Percentiles rank a stretch among this genome's conserved stretches.
phyloP scores from a whole-genome alignment of 805 yeast species.

The Candida andamanensis region DNA sequence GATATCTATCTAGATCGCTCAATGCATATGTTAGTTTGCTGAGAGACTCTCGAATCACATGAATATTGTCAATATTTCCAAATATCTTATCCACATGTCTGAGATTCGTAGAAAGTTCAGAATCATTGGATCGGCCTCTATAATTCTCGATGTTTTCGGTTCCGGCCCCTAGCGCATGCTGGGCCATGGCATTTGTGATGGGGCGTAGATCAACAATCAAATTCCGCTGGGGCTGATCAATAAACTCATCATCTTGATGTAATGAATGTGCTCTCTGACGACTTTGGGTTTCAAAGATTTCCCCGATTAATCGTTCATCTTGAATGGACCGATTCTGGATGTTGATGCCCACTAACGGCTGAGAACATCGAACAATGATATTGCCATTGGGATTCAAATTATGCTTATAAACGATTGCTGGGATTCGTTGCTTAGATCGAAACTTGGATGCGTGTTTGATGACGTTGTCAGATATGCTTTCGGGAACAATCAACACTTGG shows the following conservation, averaged over 20 bases:
- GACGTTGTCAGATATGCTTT: conserved; percentile 73
- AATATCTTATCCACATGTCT: conserved; percentile 57
- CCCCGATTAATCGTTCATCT: conserved; percentile 78
- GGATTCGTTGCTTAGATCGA: conserved; percentile 81
- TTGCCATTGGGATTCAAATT: conserved; percentile 52
- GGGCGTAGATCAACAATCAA: conserved; percentile 91
- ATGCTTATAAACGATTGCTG: conserved; percentile 75
- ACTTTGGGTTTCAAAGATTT: conserved; percentile 62
- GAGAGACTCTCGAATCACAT: conserved; percentile 86
- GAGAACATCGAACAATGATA: conserved; percentile 83
- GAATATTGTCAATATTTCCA: conserved; percentile 91
- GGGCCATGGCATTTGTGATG: conserved; percentile 91
- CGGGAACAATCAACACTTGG: conserved; percentile 59
- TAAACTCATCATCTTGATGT: conserved; percentile 17
- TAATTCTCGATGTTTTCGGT: conserved; percentile 90
- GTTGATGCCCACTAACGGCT: conserved; percentile 87
- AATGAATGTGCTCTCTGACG: conserved; percentile 18
- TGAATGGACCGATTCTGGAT: conserved; percentile 78
- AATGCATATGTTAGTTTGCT: conserved; percentile 57
- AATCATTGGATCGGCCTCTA: conserved; percentile 29
- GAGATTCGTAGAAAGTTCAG: conserved; percentile 3
- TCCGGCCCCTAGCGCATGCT: conserved; percentile 97
- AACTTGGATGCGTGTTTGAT: conserved; percentile 78
- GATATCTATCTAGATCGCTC: conserved; percentile 62
- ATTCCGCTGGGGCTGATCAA: conserved; percentile 41